phyloP scores from a whole-genome alignment of 2,329 filamentous ascomycete genomes.

The Cordyceps sp. region DNA sequence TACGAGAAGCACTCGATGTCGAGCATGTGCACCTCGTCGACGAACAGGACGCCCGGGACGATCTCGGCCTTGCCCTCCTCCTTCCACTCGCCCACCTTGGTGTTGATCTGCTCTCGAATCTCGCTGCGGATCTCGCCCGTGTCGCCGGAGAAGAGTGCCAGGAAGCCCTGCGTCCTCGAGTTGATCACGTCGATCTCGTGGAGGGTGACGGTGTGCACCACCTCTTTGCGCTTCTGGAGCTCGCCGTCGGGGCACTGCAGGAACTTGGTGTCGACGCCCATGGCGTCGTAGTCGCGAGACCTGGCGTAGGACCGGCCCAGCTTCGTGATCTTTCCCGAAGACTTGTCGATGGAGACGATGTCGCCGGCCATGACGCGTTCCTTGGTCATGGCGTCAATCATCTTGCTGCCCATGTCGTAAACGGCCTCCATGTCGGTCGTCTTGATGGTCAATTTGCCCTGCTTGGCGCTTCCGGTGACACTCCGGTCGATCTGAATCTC shows the following conservation, averaged over 20 bases:
- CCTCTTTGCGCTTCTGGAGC: constrained; percentile 91
- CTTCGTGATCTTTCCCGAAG: constrained; percentile 94
- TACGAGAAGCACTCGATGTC: constrained; percentile 99
- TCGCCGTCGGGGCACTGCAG: constrained; percentile 95
- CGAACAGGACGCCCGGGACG: constrained; percentile 90
- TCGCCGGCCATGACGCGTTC: constrained; percentile 98
- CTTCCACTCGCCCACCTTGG: constrained; percentile 97
- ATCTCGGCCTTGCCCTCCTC: constrained; percentile 99
- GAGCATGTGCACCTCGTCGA: constrained; percentile 98
- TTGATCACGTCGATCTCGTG: constrained; percentile 99
- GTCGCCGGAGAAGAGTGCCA: constrained; percentile 93
- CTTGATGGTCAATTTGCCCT: constrained; percentile 98
- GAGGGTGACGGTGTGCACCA: constrained; percentile 88
- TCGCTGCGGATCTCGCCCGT: constrained; percentile 96
- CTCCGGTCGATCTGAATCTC: constrained; percentile 97
- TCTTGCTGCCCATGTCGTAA: constrained; percentile 98
- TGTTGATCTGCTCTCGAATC: constrained; percentile 97
- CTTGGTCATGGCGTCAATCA: constrained; percentile 99
- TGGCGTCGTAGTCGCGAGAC: constrained; percentile 95
- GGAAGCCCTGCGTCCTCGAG: constrained; percentile 92
- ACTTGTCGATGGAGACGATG: constrained; percentile 97
- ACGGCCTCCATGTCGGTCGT: constrained; percentile 99
- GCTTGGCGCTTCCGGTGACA: constrained; percentile 90
- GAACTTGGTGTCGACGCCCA: constrained; percentile 97
- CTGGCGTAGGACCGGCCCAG: constrained; percentile 87